These are phyloP conservation scores for Paratinospora sagittata DNA, from an alignment of 164 flowering plant species.

Conservation along the genomic window DNA sequence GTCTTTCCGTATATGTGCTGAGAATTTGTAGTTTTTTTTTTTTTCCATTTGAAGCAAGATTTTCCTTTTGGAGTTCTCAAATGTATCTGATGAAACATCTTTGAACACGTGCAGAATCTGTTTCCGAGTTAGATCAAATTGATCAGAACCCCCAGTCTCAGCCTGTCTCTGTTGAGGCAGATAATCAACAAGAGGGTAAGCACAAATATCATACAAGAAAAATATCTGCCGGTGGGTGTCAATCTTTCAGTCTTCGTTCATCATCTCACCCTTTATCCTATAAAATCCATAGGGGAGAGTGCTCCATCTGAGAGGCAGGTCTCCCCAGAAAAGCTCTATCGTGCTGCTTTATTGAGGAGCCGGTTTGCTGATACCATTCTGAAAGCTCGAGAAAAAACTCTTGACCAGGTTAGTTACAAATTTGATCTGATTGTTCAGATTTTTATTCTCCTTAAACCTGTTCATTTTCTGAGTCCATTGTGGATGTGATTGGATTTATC, in stretches of 20 bases:
- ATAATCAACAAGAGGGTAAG: constrained; percentile 68
- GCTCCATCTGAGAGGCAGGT: constrained; percentile 71
- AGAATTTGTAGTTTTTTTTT: neutral
- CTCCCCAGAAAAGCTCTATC: constrained; percentile 74
- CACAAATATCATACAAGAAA: constrained; percentile 33
- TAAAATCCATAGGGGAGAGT: constrained; percentile 60
- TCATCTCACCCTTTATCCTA: constrained; percentile 36
- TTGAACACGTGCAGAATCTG: constrained; percentile 26
- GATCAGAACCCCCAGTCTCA: constrained; percentile 32
- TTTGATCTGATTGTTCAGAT: constrained; percentile 6
- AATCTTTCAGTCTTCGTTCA: constrained; percentile 25
- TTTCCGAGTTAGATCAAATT: constrained; percentile 31
- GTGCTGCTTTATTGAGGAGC: constrained; percentile 72
- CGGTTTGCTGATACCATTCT: constrained; percentile 92
- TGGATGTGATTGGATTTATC: constrained; percentile 16
- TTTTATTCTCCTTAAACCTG: constrained; percentile 1
- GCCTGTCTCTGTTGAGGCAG: constrained; percentile 27
- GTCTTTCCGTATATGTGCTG: neutral
- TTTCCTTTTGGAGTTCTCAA: neutral
- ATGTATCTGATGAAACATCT: neutral
- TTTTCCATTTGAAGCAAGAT: neutral
- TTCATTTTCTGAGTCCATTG: constrained; percentile 9
- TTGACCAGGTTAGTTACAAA: constrained; percentile 46
- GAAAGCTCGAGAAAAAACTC: constrained; percentile 79
- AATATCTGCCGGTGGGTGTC: constrained; percentile 13